Conservation (phyloP, 176 grass and related monocot species). For the Dactylis glomerata region DNA sequence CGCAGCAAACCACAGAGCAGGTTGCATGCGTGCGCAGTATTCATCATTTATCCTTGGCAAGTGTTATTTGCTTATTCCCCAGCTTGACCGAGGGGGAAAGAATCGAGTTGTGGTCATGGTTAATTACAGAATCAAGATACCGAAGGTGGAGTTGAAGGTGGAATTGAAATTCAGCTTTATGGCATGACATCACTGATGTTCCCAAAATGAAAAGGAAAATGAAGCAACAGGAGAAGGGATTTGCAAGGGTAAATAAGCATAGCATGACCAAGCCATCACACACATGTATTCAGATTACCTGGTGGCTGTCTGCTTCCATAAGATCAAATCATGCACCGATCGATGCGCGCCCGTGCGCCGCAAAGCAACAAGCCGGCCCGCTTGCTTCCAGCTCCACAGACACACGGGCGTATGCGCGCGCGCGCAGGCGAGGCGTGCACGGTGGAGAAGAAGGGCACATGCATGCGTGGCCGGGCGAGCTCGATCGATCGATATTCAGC, state of each 20-base stretch:
- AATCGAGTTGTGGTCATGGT: background rate
- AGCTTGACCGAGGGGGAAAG: background rate
- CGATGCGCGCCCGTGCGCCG: too few relatives aligned
- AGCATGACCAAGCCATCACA: background rate
- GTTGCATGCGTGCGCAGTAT: background rate
- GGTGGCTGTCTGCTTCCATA: background rate
- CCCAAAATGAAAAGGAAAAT: background rate
- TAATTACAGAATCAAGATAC: background rate
- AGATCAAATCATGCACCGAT: background rate
- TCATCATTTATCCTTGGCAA: background rate
- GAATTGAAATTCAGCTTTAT: background rate
- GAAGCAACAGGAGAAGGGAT: background rate
- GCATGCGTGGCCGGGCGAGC: constrained; percentile 15
- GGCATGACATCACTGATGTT: background rate
- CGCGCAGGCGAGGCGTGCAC: constrained; percentile 41
- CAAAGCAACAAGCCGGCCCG: too few relatives aligned
- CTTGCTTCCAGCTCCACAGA: too few relatives aligned
- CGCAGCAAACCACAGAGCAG: too few relatives aligned
- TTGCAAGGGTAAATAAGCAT: background rate
- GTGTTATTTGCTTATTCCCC: background rate
- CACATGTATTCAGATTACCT: background rate
- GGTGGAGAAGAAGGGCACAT: constrained; percentile 61
- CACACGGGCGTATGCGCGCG: too few relatives aligned
- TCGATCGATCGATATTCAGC: background rate
- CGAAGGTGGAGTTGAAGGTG: background rate